A percentile compares a stretch with the other conserved stretches of the same genome.
Evolutionary conservation across 768 basidiomycete genomes (phyloP).

Genomic region (Calocera cornea): DNA sequence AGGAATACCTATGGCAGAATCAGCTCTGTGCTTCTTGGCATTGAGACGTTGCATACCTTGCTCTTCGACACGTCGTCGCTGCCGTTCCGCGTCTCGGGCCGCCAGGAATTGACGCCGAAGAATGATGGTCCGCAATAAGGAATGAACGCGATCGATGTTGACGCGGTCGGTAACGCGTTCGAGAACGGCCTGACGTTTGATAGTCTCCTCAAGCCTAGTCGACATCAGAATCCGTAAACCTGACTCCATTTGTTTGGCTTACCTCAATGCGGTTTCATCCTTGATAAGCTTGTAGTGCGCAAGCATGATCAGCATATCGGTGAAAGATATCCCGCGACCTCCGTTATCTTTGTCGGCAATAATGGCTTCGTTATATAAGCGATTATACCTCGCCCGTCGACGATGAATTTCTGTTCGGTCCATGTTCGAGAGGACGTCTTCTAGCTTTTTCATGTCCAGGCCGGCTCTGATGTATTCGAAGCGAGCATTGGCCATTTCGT

Average conservation of each 20-base stretch:
- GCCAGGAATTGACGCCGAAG: slow-evolving; percentile 55
- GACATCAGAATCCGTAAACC: not conserved
- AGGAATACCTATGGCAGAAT: slow-evolving; percentile 15
- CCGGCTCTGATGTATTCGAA: slow-evolving; percentile 27
- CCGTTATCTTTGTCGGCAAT: slow-evolving; percentile 44
- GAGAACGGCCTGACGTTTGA: slow-evolving; percentile 59
- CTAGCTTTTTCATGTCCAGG: slow-evolving; percentile 52
- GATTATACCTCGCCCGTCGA: slow-evolving; percentile 55
- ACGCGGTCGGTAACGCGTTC: slow-evolving; percentile 71
- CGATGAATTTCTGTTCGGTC: slow-evolving; percentile 50
- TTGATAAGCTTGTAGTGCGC: slow-evolving; percentile 87
- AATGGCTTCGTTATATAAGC: slow-evolving; percentile 76
- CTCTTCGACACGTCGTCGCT: not conserved
- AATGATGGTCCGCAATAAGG: slow-evolving; percentile 61
- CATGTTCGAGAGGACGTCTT: slow-evolving; percentile 43
- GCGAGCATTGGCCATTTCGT: slow-evolving; percentile 25
- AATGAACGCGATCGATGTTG: slow-evolving; percentile 71
- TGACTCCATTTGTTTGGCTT: slow-evolving; percentile 24
- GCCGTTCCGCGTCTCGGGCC: slow-evolving; percentile 25
- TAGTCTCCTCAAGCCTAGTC: slow-evolving; percentile 64
- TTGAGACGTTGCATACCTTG: not conserved
- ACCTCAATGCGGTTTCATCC: slow-evolving; percentile 80
- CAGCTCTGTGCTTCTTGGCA: too few relatives aligned
- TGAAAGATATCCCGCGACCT: slow-evolving; percentile 78
- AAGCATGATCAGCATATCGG: slow-evolving; percentile 70